Base-by-base conservation (phyloP, 2,329 filamentous ascomycete genomes). In the Trichoderma sp. region DNA sequence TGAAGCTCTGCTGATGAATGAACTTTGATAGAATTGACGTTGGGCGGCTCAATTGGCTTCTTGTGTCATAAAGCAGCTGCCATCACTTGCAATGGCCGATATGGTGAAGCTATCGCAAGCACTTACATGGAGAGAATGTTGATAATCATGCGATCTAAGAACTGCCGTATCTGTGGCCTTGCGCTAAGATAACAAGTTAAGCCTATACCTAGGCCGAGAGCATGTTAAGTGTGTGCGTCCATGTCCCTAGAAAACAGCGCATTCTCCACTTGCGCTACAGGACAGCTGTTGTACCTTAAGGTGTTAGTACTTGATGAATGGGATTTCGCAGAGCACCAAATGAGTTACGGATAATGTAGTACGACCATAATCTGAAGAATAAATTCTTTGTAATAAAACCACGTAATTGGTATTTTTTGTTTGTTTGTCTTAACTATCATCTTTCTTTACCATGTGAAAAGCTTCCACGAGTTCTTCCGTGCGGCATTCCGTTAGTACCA, bases 131-230 rank as follows among this genome's bases (percentile, higher is more conserved):
- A 21, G 67, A 71, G 60, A 71, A 59, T 71, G 53, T 71, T 60
- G 33, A 64, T 18, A 12, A 73, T 73, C 71, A 73, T 41, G 21
- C 38, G 60, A 64, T 65, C 59, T 18, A 53, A 45, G 27, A 73
- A 64, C 21, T 56, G 56, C 41, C 69, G 29, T 73, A 73, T 73
- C 69, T 35, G 16, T 29, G 41, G n/a, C 6, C 16, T 8, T 18
- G 60, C 71, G 60, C 71, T 73, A 73, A 65, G 71, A 73, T 73
- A 73, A 65, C 31, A 18, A 35, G 60, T 73, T 73, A 73, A 41
- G 14, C 29, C 41, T 38, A 16, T 73, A 73, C 71, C 71, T 73
- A 33, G 0, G 2, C 11, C 3, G 12, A 6, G 6, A 16, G 71
- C 50, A 35, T 6, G 9, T 29, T 35, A 16, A 29, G 41, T 53